Conservation (phyloP, 345 rosid genomes). For the Excoecaria cochinchinensis region DNA sequence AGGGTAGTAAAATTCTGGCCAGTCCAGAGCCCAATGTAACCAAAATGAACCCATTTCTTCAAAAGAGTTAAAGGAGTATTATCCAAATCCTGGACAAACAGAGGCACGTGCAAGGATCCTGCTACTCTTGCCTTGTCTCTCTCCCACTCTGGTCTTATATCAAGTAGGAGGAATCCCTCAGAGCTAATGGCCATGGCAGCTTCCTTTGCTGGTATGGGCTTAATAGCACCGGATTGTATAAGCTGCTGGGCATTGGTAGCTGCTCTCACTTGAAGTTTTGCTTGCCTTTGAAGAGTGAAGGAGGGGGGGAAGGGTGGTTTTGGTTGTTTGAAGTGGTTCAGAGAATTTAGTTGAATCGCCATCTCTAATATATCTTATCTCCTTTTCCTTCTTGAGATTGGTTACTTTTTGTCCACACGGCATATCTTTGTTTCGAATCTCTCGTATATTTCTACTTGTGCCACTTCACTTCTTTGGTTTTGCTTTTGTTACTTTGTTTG, state of each 20-base stretch:
- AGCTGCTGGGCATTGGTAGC: slow-evolving; percentile 42
- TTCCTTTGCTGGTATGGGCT: slow-evolving; percentile 56
- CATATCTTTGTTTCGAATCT: not conserved
- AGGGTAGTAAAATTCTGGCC: slow-evolving; percentile 78
- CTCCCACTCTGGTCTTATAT: slow-evolving; percentile 85
- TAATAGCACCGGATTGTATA: slow-evolving; percentile 59
- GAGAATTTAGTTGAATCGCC: slow-evolving; percentile 36
- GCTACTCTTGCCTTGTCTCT: slow-evolving; percentile 69
- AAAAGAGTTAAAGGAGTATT: slow-evolving; percentile 63
- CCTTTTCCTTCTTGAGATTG: not conserved
- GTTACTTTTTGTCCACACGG: not conserved
- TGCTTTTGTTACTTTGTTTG: not conserved
- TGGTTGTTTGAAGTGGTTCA: slow-evolving; percentile 20
- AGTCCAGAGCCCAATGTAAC: slow-evolving; percentile 90
- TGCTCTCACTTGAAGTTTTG: slow-evolving; percentile 21
- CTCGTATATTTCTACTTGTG: not conserved
- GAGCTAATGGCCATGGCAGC: slow-evolving; percentile 49
- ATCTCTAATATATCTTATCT: slow-evolving; percentile 18
- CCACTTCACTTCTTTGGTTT: not conserved
- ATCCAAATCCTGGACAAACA: slow-evolving; percentile 69
- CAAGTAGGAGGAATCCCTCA: slow-evolving; percentile 59
- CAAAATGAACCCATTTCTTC: slow-evolving; percentile 93
- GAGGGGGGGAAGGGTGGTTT: slow-evolving; percentile 8
- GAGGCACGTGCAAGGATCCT: slow-evolving; percentile 76
- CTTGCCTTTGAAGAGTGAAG: slow-evolving; percentile 16